Percentiles rank a stretch among this genome's conserved stretches.
phyloP scores from a whole-genome alignment of 2,329 filamentous ascomycete genomes.

The Aspergillus sojae region DNA sequence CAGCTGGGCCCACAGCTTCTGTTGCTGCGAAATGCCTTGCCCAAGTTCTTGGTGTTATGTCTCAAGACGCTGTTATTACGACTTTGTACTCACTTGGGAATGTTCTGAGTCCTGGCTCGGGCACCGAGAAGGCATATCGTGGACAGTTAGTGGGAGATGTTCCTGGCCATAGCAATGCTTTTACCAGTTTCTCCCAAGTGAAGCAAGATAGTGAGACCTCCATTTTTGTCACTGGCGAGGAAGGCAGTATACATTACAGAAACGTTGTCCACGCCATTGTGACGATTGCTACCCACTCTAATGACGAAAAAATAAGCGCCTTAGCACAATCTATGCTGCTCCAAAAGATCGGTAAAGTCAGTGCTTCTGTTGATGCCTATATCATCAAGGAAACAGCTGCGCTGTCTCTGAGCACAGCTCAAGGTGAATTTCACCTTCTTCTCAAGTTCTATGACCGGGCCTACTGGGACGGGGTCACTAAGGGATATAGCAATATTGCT shows the following conservation, averaged over 20 bases:
- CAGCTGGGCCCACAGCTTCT: constrained; percentile 68
- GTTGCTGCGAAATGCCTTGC: constrained; percentile 85
- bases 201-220: constrained; percentile 62
- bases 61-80: constrained; percentile 90
- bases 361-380: constrained; percentile 74
- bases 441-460: constrained; percentile 81
- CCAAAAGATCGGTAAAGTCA: constrained; percentile 92
- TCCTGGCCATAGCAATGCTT: constrained; percentile 54
- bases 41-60: constrained; percentile 76
- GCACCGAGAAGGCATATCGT: constrained; percentile 49
- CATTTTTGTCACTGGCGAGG: constrained; percentile 71
- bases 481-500: constrained; percentile 68
- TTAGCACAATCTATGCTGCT: constrained; percentile 92
- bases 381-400: constrained; percentile 82
- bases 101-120: constrained; percentile 74
- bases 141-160: constrained; percentile 31
- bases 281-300: constrained; percentile 77
- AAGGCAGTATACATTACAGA: constrained; percentile 76
- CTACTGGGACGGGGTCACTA: constrained; percentile 70
- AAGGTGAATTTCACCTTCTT: constrained; percentile 80
- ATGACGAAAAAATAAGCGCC: constrained; percentile 89
- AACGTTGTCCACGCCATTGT: constrained; percentile 97
- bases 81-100: constrained; percentile 97
- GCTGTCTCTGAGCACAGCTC: constrained; percentile 74
- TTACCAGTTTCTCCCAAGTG: constrained; percentile 37